phyloP scores from a whole-genome alignment of 257 asterid species.

The Solanum etuberosum region DNA sequence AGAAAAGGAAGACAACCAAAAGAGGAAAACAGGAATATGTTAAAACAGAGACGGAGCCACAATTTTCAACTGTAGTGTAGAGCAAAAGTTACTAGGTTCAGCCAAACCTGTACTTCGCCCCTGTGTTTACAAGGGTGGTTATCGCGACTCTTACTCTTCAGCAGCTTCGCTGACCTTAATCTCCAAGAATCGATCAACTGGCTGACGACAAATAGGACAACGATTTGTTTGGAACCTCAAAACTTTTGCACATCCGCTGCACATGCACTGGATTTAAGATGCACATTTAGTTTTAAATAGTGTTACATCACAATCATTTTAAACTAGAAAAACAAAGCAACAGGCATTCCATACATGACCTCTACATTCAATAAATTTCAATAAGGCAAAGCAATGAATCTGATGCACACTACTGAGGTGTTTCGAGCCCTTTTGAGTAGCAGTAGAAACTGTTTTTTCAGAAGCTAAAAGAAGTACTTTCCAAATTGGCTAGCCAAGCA shows the following conservation, averaged over 20 bases:
- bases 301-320: neutral
- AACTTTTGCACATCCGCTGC: conserved; percentile 94
- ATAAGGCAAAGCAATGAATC: neutral
- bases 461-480: neutral
- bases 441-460: neutral
- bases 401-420: neutral
- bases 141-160: conserved; percentile 30
- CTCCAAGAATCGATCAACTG: conserved; percentile 93
- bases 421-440: neutral
- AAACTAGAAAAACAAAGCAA: neutral
- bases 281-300: neutral
- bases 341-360: neutral
- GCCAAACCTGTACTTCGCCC: neutral
- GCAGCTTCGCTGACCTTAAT: conserved; percentile 66
- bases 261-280: conserved; percentile 73
- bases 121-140: neutral
- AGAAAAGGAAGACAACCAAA: neutral
- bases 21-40: neutral
- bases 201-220: conserved; percentile 98
- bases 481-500: neutral
- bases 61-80: neutral
- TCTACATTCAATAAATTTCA: neutral
- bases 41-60: neutral
- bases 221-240: conserved; percentile 89
- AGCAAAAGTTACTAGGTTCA: neutral